These are phyloP conservation scores for Ustilago lituana DNA, from an alignment of 1,284 basidiomycete species.

Conservation along the genomic window DNA sequence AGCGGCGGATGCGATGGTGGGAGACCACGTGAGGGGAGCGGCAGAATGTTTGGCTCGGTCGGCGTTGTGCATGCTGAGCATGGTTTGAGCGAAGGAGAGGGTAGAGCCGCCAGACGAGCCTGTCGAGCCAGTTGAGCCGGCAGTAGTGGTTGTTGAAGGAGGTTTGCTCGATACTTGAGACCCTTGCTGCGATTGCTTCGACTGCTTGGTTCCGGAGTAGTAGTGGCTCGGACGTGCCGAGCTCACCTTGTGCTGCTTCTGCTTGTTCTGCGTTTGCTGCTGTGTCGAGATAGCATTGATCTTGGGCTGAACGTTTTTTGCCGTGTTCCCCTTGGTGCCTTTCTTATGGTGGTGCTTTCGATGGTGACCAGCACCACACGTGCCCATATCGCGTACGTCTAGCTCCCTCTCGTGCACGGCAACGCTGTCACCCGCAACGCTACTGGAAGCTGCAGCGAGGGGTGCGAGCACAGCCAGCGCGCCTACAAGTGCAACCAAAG, in stretches of 20 bases:
- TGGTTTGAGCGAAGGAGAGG: constrained; percentile 14
- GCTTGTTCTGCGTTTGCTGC: not conserved
- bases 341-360: constrained; percentile 28
- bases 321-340: constrained; percentile 11
- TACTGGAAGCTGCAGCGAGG: constrained; percentile 2
- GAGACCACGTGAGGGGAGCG: constrained; percentile 26
- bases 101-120: constrained; percentile 1
- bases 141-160: not conserved
- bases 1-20: constrained; percentile 33
- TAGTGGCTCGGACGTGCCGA: constrained; percentile 3
- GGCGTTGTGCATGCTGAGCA: constrained; percentile 29
- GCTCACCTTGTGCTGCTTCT: constrained; percentile 5
- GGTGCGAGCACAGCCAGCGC: constrained; percentile 26
- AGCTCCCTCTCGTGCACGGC: not conserved
- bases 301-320: constrained; percentile 4
- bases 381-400: not conserved
- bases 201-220: not conserved
- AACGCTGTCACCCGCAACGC: not conserved
- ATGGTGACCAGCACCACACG: not conserved
- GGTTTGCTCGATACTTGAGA: too few species aligned
- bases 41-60: constrained; percentile 38
- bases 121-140: not conserved
- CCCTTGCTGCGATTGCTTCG: too few species aligned
- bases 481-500: constrained; percentile 12
- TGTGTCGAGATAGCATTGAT: too few species aligned